Conservation (phyloP, 768 basidiomycete species). For the Inosperma sp. region DNA sequence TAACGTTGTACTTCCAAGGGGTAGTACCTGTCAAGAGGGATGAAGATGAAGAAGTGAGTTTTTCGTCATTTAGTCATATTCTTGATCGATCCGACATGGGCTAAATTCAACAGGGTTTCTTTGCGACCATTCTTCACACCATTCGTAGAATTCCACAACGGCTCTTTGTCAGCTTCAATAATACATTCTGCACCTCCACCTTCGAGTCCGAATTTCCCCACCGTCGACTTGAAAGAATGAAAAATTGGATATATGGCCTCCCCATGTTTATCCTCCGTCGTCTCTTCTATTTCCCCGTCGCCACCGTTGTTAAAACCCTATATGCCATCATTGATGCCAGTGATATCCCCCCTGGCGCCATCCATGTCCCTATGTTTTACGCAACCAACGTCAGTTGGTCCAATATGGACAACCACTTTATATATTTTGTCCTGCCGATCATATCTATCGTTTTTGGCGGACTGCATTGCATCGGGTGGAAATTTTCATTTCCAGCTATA, state of each 20-base stretch:
- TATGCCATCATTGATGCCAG: not conserved
- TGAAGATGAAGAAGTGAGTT: not conserved
- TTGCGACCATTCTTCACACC: not conserved
- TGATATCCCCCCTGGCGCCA: not conserved
- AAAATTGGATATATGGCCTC: not conserved
- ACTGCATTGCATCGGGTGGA: slow-evolving; percentile 16
- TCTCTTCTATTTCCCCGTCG: not conserved
- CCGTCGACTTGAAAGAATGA: not conserved
- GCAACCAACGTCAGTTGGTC: not conserved
- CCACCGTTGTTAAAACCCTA: not conserved
- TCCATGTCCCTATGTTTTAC: slow-evolving; percentile 3
- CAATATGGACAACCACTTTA: not conserved
- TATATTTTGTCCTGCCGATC: not conserved
- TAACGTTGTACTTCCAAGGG: not conserved
- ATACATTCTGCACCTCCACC: not conserved
- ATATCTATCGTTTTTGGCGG: slow-evolving; percentile 13
- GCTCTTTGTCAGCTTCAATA: not conserved
- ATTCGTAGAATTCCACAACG: not conserved
- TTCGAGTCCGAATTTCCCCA: not conserved
- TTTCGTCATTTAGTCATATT: not conserved
- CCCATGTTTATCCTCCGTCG: not conserved
- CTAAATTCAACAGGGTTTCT: not conserved
- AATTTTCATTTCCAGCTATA: slow-evolving; percentile 10
- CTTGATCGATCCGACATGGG: not conserved
- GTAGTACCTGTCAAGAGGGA: not conserved